Base-by-base conservation (phyloP, 2,329 filamentous ascomycete species). In the Claviceps purpurea region DNA sequence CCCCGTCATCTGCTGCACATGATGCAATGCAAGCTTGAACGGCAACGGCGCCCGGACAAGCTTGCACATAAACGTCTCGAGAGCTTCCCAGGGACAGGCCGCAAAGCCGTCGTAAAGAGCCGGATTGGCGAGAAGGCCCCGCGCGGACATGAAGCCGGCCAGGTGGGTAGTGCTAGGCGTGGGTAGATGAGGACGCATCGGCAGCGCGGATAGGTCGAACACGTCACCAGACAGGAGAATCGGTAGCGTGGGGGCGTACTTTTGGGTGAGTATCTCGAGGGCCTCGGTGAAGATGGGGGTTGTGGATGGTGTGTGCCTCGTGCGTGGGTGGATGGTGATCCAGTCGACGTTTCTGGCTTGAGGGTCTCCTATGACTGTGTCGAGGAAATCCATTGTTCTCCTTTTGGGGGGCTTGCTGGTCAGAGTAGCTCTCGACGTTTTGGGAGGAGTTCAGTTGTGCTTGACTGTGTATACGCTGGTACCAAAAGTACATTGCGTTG, bases 141-240 rank as follows among this genome's bases (percentile, higher is more conserved):
- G 75, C 7, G 84, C 84, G 20, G 83, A 80, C 84, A 87, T 87
- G 52, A 87, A 76, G 39, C 84, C 81, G 1, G 76, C 67, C 7
- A 82, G 71, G 38, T 74, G 69, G 5, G 73, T 77, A 72, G 67
- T 69, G 59, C 64, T 67, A 18, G 68, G 68, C 4, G 56, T 55
- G 6, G 16, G 16, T 11, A 4, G 40, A 5, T 6, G 41, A 43
- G 13, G 75, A 75, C 44, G 52, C 16, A 53, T 34, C 5, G 52
- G 52, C 26, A 80, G 66, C 11, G 70, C 59, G 49, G 65, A 65
- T 49, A 83, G 68, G 34, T 79, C 74, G 58, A 84, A 85, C 20
- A 85, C 76, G 58, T 87, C 83, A 16, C 84, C 83, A n/a, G 84
- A 86, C 3, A 83, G 75, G 6, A 87, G 68, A 40, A 85, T 73